Conservation (phyloP, 306 rosid genomes). For the Carpinus viminea region DNA sequence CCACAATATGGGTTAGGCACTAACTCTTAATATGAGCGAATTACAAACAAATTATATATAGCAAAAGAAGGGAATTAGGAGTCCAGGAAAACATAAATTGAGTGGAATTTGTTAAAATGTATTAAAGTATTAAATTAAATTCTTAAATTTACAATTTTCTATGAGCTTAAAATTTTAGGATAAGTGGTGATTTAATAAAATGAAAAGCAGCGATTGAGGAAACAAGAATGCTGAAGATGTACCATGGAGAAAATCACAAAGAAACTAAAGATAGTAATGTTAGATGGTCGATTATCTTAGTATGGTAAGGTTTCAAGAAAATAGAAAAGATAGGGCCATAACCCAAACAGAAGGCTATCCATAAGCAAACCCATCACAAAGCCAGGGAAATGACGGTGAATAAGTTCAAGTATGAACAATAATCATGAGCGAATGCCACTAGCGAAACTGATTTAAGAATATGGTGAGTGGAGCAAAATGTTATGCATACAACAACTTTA, state of each 20-base stretch:
- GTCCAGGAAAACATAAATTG: neutral
- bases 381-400: neutral
- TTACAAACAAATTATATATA: neutral
- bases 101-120: neutral
- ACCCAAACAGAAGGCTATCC: neutral
- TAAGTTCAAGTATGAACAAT: neutral
- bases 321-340: neutral
- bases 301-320: neutral
- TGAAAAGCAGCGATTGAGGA: neutral
- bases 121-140: no score
- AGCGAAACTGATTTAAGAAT: neutral
- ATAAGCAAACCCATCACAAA: neutral
- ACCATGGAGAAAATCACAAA: neutral
- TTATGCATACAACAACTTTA: neutral
- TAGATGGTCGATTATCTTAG: neutral
- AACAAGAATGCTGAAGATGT: neutral
- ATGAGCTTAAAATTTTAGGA: no score
- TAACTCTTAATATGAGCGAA: neutral
- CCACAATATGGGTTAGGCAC: neutral
- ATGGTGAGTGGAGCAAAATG: neutral
- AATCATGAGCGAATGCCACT: neutral
- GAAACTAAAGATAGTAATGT: neutral
- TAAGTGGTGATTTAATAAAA: no score
- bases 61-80: neutral
- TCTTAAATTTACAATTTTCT: no score